Base-by-base conservation (phyloP, 139 green algal genomes). In the Tetraselmis striata region DNA sequence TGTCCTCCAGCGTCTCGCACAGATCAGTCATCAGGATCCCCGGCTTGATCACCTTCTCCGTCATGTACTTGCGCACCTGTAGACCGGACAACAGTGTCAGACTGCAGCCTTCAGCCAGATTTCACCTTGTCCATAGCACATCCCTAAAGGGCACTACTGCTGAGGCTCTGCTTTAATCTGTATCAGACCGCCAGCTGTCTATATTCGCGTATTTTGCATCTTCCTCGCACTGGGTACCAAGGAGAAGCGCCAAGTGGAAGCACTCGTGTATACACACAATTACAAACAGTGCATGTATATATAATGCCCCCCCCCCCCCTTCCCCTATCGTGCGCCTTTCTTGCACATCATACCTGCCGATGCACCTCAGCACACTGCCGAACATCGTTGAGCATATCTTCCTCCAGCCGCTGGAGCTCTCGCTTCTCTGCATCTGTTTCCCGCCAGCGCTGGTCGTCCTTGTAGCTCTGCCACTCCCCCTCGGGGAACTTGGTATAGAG, bases 321-420 rank as follows among this genome's bases (percentile, higher is more conserved):
- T n/a, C n/a, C n/a, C n/a, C n/a, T n/a, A n/a, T n/a, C n/a, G n/a
- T n/a, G n/a, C n/a, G n/a, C n/a, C n/a, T n/a, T n/a, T n/a, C n/a
- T n/a, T n/a, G n/a, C 31, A 31, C 59, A 18, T 23, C 83, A n/a
- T 74, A 89, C 86, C 89, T 97, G 90, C 0, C 96, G 87, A 85
- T 99, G 97, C 59, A 99, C 97, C 88, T 99, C 97, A 2, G 97
- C 95, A 5, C 94, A 95, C 77, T 97, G 92, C 1, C 97, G 86
- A 26, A 98, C 93, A 30, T 98, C 93, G 80, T 98, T 97, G 84
- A 98, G 90, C 86, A 98, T 95, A 84, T 96, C 90, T 25, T 82
- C 76, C 32, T 95, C 80, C 76, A 97, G 83, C 11, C 93, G 85
- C 76, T 97, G 92, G 78, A 93, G 84, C 83, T 96, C 93, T 0